Evolutionary conservation across 2,329 filamentous ascomycete species (phyloP).

Genomic region (Ceratocystis cubensis): DNA sequence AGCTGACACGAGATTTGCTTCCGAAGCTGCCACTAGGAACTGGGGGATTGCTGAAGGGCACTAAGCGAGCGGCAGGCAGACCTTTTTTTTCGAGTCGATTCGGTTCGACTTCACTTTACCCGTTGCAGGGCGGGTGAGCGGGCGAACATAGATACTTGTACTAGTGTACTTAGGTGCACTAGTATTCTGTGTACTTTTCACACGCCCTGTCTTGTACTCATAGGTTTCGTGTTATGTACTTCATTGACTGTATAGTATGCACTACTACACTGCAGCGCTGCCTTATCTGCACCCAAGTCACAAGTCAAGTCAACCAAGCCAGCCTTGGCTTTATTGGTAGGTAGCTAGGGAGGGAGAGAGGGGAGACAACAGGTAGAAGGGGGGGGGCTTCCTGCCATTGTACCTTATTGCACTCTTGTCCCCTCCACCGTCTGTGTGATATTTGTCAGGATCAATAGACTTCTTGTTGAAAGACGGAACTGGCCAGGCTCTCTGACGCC

Average conservation of each 20-base stretch:
- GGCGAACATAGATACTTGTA: no score
- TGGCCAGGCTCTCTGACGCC: background rate
- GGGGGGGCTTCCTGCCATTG: no score
- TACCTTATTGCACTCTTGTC: background rate
- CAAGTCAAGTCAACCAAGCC: background rate
- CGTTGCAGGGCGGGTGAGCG: no score
- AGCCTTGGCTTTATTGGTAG: background rate
- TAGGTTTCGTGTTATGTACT: no score
- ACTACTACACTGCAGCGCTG: background rate
- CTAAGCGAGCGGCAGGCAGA: background rate
- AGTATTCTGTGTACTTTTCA: no score
- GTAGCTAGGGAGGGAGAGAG: no score
- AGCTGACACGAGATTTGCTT: slow-evolving; percentile 10
- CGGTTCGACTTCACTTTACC: no score
- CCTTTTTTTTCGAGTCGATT: background rate
- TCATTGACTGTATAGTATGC: background rate
- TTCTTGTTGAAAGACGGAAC: background rate
- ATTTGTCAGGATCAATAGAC: background rate
- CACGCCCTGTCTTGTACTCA: no score
- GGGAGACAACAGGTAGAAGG: no score
- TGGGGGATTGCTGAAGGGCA: slow-evolving; percentile 1
- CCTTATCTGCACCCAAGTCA: background rate
- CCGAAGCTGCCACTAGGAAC: slow-evolving; percentile 1
- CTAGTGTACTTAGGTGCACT: no score
- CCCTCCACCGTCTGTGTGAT: background rate